Base-by-base conservation (phyloP, 805 yeast species). In the Candida chauliodis region DNA sequence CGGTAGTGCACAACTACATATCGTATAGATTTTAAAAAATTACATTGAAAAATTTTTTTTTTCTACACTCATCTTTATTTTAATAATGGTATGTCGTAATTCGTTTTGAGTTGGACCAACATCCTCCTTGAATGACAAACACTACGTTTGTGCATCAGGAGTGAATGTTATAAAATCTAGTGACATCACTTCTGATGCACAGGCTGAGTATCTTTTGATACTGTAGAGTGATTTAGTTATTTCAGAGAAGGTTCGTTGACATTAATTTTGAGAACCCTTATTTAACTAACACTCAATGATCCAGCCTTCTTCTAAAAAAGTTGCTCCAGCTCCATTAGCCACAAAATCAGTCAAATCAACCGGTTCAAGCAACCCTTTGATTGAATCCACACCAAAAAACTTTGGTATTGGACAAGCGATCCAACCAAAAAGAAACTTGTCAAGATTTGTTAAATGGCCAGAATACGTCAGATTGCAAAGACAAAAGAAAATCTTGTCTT, bases 401-500 rank as follows among this genome's bases (percentile, higher is more conserved):
- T 90, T 82, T 65, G 98, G 98, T 74, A 84, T 91, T 60, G 99
- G 99, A 61, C 98, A 91, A 78, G 75, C 83, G 53, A 61, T 91
- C 58, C 98, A 91, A 75, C 95, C 82, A 88, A 88, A 84, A 79
- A 82, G 91, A 76, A 86, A 93, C 83, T 81, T 93, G 66, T 76
- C 95, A 47, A 89, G 97, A 74, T 90, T 85, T 71, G 98, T 91
- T 66, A 93, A 85, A 75, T 91, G 99, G 99, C 99, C 99, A 66
- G 93, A 84, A 75, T 89, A 91, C 70, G 93, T 91, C 57, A 87
- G 95, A 77, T 78, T 93, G 58, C 99, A 91, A 79, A 90, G 99
- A 81, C 98, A 93, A 77, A 91, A 84, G 84, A 91, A 91, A 82
- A 84, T 91, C 69, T 79, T 91, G 70, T 76, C 82, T 60, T 70